These are phyloP conservation scores for Areca catechu DNA, from an alignment of 176 grass and related monocot species.

Conservation along the genomic window DNA sequence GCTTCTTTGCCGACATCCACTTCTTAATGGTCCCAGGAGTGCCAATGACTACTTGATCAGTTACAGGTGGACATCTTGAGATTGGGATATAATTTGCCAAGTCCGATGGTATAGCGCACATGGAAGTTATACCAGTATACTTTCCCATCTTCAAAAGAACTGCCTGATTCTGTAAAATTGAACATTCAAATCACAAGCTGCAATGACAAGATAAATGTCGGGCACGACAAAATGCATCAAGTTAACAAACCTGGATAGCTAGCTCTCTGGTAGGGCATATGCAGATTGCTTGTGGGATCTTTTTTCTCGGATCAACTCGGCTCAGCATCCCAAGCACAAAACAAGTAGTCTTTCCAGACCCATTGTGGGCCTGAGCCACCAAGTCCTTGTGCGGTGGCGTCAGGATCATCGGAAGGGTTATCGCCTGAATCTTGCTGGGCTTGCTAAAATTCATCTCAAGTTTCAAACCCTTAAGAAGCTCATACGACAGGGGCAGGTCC, in stretches of 20 bases:
- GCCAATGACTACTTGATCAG: constrained; percentile 80
- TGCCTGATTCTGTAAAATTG: constrained; percentile 48
- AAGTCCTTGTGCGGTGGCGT: constrained; percentile 76
- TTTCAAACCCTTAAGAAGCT: constrained; percentile 66
- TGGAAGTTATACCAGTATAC: constrained; percentile 62
- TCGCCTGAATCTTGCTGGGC: constrained; percentile 75
- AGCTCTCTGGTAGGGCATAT: constrained; percentile 93
- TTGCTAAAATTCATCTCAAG: constrained; percentile 85
- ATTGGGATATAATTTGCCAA: constrained; percentile 47
- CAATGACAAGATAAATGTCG: too few relatives aligned
- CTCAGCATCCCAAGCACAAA: constrained; percentile 98
- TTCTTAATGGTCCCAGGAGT: constrained; percentile 86
- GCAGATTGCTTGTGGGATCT: constrained; percentile 74
- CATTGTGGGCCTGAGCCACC: constrained; percentile 89
- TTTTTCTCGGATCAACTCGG: constrained; percentile 51
- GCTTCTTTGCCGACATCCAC: constrained; percentile 53
- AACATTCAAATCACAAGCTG: too few relatives aligned
- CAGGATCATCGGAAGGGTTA: constrained; percentile 92
- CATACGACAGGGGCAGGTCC: constrained; percentile 65
- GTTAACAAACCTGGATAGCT: constrained; percentile 49
- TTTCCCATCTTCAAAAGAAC: constrained; percentile 82
- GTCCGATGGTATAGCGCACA: constrained; percentile 54
- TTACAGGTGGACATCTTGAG: constrained; percentile 35
- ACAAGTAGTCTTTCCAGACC: constrained; percentile 90
- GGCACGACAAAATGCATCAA: not conserved